Conservation (phyloP, 148 eudicot genomes). For the Talinum fruticosum region DNA sequence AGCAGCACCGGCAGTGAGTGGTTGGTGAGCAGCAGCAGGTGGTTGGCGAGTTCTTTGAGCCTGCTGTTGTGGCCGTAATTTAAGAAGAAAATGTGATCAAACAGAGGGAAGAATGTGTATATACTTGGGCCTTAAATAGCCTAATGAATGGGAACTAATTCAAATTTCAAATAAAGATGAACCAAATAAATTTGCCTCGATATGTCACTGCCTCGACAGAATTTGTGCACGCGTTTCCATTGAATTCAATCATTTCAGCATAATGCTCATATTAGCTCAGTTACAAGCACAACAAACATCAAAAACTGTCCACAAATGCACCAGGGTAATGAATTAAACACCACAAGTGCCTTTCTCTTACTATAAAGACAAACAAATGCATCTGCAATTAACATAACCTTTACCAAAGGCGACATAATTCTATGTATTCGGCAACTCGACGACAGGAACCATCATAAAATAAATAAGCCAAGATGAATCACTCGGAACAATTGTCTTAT, state of each 20-base stretch:
- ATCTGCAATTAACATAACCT: background rate
- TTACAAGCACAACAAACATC: too few relatives aligned
- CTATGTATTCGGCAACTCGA: too few relatives aligned
- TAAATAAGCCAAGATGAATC: too few relatives aligned
- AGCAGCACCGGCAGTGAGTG: background rate
- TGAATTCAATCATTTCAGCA: background rate
- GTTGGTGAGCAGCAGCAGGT: background rate
- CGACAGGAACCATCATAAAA: background rate
- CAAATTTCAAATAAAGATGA: background rate
- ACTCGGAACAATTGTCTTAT: too few relatives aligned
- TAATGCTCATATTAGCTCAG: background rate
- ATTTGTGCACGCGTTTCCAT: background rate
- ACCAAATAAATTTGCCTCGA: background rate
- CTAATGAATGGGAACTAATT: background rate
- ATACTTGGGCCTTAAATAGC: background rate
- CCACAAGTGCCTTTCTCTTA: background rate
- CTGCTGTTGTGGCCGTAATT: slow-evolving; percentile 51
- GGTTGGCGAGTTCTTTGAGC: slow-evolving; percentile 24
- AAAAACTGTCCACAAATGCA: background rate
- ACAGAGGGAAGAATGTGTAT: background rate
- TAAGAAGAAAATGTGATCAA: slow-evolving; percentile 8
- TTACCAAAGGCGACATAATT: background rate
- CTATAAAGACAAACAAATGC: background rate
- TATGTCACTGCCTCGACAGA: background rate
- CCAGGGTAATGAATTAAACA: background rate